Evolutionary conservation across 2,329 filamentous ascomycete genomes (phyloP).

Genomic region (Colletotrichum echinochloae): DNA sequence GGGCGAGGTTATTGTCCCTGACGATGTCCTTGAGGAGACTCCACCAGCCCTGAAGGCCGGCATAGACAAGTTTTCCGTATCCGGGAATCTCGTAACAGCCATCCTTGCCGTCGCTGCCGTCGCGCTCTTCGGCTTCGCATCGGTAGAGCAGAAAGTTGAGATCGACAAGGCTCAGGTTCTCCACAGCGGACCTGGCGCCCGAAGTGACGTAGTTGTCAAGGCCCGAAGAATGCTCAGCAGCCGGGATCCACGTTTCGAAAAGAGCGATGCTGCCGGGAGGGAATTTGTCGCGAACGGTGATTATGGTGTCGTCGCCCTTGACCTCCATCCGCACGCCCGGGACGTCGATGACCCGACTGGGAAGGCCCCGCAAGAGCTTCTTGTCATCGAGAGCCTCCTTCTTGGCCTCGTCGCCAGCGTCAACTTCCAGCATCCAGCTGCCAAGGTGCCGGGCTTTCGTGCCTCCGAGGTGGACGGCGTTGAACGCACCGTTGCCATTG

Average conservation of each 20-base stretch:
- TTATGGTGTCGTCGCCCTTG: conserved; percentile 79
- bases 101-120: conserved; percentile 81
- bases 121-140: conserved; percentile 88
- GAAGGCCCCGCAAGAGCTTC: conserved; percentile 81
- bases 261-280: conserved; percentile 94
- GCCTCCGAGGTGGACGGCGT: conserved; percentile 82
- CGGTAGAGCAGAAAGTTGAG: conserved; percentile 93
- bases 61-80: conserved; percentile 88
- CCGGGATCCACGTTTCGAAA: conserved; percentile 96
- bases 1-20: conserved; percentile 88
- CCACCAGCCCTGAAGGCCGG: conserved; percentile 99
- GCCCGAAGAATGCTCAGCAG: conserved; percentile 83
- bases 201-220: conserved; percentile 89
- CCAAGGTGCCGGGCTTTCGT: conserved; percentile 89
- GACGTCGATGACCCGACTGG: conserved; percentile 81
- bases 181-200: conserved; percentile 83
- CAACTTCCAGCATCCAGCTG: conserved; percentile 92
- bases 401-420: conserved; percentile 78
- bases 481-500: conserved; percentile 84
- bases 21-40: conserved; percentile 89
- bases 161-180: conserved; percentile 79
- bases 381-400: conserved; percentile 75
- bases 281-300: conserved; percentile 85
- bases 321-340: conserved; percentile 79
- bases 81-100: conserved; percentile 91